phyloP scores from a whole-genome alignment of 371 early-diverging fungal genomes.

The Enteropsectra breve region DNA sequence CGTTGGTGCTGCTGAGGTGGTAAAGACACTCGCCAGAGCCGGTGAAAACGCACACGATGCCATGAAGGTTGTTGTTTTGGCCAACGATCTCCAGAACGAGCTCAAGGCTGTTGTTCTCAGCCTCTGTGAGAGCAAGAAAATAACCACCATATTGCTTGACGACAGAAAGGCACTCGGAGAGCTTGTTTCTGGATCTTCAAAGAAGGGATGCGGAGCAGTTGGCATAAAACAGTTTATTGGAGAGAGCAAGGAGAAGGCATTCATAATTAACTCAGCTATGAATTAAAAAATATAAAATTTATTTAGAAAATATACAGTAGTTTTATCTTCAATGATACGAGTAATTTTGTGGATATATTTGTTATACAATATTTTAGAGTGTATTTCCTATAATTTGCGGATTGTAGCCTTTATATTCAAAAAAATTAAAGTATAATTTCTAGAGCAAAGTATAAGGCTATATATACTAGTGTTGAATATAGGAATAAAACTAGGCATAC shows the following conservation, averaged over 20 bases:
- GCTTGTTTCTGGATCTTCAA: conserved; percentile 30
- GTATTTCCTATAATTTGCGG: too few species aligned
- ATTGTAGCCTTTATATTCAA: too few species aligned
- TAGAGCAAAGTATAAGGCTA: too few species aligned
- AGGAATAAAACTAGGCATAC: too few species aligned
- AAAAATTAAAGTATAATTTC: too few species aligned
- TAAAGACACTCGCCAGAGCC: conserved; percentile 1
- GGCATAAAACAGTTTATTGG: conserved; percentile 22
- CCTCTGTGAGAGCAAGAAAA: conserved; percentile 22
- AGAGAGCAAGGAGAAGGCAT: conserved; percentile 21
- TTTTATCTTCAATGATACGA: too few species aligned
- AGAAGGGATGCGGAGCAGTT: conserved; percentile 22
- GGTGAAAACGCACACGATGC: conserved; percentile 3
- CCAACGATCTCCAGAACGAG: conserved; percentile 39
- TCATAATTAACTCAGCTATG: conserved; percentile 11
- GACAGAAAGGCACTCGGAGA: conserved; percentile 40
- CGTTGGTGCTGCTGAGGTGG: conserved; percentile 35
- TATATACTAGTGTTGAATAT: too few species aligned
- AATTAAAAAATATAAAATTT: conserved; percentile 6
- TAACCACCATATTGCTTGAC: conserved; percentile 47
- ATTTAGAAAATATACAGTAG: too few species aligned
- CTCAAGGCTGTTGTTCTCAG: conserved; percentile 18
- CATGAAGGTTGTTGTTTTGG: conserved; percentile 42
- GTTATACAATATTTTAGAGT: too few species aligned
- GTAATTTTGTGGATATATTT: too few species aligned